These are phyloP conservation scores for Phanerochaete carnosa DNA, from an alignment of 768 basidiomycete genomes.

Conservation along the genomic window DNA sequence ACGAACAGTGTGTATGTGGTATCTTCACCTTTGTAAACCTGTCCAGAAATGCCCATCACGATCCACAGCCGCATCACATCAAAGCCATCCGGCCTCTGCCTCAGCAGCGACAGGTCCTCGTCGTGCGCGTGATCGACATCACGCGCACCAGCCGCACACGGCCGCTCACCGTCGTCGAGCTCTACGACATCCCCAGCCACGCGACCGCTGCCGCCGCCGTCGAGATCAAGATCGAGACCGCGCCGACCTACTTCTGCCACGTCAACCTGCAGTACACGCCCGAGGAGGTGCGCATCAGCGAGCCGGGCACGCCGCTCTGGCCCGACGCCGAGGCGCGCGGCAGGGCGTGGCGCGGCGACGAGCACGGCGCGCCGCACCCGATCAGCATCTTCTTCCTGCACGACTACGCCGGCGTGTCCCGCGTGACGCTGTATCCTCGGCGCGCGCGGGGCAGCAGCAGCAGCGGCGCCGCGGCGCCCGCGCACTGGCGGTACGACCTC, in stretches of 20 bases:
- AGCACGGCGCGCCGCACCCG: background rate
- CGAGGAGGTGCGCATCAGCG: slow-evolving; percentile 2
- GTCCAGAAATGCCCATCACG: background rate
- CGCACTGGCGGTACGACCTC: background rate
- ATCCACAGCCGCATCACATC: slow-evolving; percentile 10
- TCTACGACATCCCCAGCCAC: background rate
- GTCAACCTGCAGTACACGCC: background rate
- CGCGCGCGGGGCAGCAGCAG: background rate
- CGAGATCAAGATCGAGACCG: background rate
- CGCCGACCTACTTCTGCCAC: background rate
- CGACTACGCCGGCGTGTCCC: background rate
- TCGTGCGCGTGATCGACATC: slow-evolving; percentile 17
- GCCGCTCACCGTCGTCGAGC: slow-evolving; percentile 11
- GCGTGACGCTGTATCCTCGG: slow-evolving; percentile 8
- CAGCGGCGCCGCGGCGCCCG: background rate
- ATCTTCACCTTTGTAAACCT: too few species aligned
- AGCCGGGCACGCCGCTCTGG: slow-evolving; percentile 4
- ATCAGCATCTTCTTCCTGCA: slow-evolving; percentile 6
- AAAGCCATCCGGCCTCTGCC: slow-evolving; percentile 19
- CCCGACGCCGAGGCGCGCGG: background rate
- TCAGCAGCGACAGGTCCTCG: slow-evolving; percentile 16
- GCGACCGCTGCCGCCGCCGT: too few species aligned
- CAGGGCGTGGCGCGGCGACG: background rate
- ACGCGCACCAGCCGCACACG: background rate
- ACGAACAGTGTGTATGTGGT: background rate